Evolutionary conservation across 768 basidiomycete genomes (phyloP).

Genomic region (Grammothele lineata): DNA sequence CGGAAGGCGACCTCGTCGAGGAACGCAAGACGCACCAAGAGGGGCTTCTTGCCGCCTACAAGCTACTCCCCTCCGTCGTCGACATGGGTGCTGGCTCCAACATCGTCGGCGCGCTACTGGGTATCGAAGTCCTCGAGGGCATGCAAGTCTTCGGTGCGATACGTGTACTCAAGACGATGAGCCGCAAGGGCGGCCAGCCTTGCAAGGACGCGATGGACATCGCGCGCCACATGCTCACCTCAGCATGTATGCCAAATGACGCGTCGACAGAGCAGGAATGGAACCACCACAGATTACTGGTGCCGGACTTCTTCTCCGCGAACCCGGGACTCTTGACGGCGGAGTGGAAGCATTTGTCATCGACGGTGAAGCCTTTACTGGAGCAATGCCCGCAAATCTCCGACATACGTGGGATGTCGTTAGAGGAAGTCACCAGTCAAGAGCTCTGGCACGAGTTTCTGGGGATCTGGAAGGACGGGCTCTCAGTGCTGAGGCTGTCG

Average conservation of each 20-base stretch:
- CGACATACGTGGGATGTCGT: slow-evolving; percentile 54
- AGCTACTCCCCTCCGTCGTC: slow-evolving; percentile 45
- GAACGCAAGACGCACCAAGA: slow-evolving; percentile 12
- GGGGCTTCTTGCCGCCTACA: slow-evolving; percentile 36
- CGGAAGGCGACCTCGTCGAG: slow-evolving; percentile 24
- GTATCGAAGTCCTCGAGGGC: slow-evolving; percentile 30
- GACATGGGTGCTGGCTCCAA: slow-evolving; percentile 58
- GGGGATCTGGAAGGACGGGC: slow-evolving; percentile 49
- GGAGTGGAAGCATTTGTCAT: slow-evolving; percentile 45
- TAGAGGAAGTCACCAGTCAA: slow-evolving; percentile 49
- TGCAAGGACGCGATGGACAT: slow-evolving; percentile 54
- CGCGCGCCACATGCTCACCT: slow-evolving; percentile 27
- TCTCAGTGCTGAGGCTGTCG: slow-evolving; percentile 38
- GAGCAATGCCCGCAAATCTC: slow-evolving; percentile 48
- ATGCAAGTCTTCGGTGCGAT: slow-evolving; percentile 42
- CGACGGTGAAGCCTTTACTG: slow-evolving; percentile 46
- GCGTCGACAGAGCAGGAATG: slow-evolving; percentile 30
- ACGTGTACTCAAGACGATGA: slow-evolving; percentile 51
- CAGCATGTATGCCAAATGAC: background rate
- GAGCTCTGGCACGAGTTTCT: slow-evolving; percentile 52
- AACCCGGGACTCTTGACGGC: slow-evolving; percentile 50
- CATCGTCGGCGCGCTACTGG: slow-evolving; percentile 52
- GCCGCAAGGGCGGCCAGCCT: slow-evolving; percentile 45
- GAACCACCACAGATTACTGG: slow-evolving; percentile 46
- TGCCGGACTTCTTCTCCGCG: slow-evolving; percentile 51